phyloP scores from a whole-genome alignment of 2,329 filamentous ascomycete genomes.

The Trichoderma breve region DNA sequence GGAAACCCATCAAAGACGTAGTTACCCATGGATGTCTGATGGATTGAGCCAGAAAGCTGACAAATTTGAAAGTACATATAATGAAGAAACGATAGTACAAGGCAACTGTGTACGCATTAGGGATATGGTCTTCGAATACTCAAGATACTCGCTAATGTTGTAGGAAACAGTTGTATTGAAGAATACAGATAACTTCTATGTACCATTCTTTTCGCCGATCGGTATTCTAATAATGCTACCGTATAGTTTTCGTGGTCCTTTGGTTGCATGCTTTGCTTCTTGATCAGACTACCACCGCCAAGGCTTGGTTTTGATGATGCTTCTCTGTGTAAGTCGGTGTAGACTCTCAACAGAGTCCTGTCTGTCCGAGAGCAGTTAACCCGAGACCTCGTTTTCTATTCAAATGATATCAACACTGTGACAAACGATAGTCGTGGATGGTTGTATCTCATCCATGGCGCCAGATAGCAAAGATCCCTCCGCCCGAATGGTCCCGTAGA shows the following conservation, averaged over 20 bases:
- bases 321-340: neutral
- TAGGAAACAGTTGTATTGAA: neutral
- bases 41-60: neutral
- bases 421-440: neutral
- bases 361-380: neutral
- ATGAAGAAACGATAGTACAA: neutral
- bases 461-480: neutral
- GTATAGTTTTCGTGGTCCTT: neutral
- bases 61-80: neutral
- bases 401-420: neutral
- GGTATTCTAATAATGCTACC: neutral
- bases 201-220: neutral
- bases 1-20: neutral
- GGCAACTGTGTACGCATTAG: accelerated
- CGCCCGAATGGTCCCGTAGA: neutral
- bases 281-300: neutral
- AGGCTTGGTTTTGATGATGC: neutral
- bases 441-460: neutral
- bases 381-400: neutral
- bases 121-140: too few relatives aligned
- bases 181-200: neutral
- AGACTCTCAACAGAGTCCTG: neutral
- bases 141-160: too few relatives aligned
- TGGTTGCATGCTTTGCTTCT: too few relatives aligned
- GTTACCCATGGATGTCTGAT: neutral